Base-by-base conservation (phyloP, 257 asterid genomes). In the Gynochthodes officinalis region DNA sequence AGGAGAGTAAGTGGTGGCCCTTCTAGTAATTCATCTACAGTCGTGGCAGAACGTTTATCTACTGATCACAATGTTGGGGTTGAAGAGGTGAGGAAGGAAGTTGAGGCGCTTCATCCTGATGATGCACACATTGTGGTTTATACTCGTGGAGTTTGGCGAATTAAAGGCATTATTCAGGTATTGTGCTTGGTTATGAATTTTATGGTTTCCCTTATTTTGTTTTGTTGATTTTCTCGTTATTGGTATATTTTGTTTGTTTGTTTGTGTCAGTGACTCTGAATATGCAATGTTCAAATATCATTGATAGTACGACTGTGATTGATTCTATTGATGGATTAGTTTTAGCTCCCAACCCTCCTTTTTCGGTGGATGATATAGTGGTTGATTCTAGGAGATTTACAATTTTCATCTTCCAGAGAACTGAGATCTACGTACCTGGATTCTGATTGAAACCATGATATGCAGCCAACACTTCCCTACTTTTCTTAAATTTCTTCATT, bases 111-210 rank as follows among this genome's bases (percentile, higher is more conserved):
- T 49, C 86, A 82, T 73, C 86, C 86, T 13, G 86, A 82, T 66
- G 86, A 82, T 76, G 76, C 84, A 23, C 75, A 79, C 60, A n/a
- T 82, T 37, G 86, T 82, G 5, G 73, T 82, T 30, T 59, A 79
- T 63, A 70, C 76, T 53, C 86, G 57, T 3, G 86, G 86, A 66
- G 86, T 79, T 70, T 82, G 86, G 86, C 75, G 86, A 74, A 79
- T 82, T 43, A 82, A 79, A 72, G 86, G 84, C 61, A 82, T 82
- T 60, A 82, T 82, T 76, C 86, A 82, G 84, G 86, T 82, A 73
- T 43, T 10, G 6, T 58, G 19, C 4, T 12, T 40, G 49, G 21
- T n/a, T 32, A 21, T 4, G 67, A 18, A 74, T 32, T 27, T 21
- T 42, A 40, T 48, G 11, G 25, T 18, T 73, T 42, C 35, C 71